A percentile compares a stretch with the other conserved stretches of the same genome.
phyloP scores from a whole-genome alignment of 2,329 filamentous ascomycete genomes.

The Parastagonospora nodorum region DNA sequence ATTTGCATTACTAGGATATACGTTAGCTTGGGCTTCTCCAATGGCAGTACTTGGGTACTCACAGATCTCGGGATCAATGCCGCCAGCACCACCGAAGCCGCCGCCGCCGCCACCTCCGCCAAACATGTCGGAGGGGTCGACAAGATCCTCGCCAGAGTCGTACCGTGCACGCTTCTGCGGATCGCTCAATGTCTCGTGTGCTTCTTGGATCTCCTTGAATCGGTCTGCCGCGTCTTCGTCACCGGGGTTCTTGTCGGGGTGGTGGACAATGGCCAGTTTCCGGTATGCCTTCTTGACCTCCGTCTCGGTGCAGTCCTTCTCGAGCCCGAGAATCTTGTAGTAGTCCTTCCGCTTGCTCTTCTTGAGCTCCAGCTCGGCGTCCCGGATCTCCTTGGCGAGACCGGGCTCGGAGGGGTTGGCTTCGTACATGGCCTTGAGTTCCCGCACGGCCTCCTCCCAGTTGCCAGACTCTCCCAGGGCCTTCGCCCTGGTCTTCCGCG shows the following conservation, averaged over 20 bases:
- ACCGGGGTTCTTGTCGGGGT: constrained; percentile 96
- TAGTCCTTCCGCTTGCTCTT: constrained; percentile 98
- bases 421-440: constrained; percentile 86
- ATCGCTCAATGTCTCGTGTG: constrained; percentile 94
- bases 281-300: constrained; percentile 98
- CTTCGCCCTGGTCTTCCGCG: constrained; percentile 91
- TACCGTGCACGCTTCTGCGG: constrained; percentile 90
- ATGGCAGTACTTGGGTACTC: constrained; percentile 10
- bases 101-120: constrained; percentile 59
- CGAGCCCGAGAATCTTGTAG: constrained; percentile 92
- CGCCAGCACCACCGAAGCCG: constrained; percentile 51
- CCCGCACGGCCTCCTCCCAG: constrained; percentile 90
- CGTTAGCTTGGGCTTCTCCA: constrained; percentile 4
- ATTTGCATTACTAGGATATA: constrained; percentile 43
- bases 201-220: constrained; percentile 98
- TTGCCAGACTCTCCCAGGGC: constrained; percentile 81
- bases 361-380: constrained; percentile 93
- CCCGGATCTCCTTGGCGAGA: constrained; percentile 82
- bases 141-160: constrained; percentile 88
- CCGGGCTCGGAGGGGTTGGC: constrained; percentile 79
- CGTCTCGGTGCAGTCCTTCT: constrained; percentile 81
- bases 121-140: constrained; percentile 88
- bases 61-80: constrained; percentile 47
- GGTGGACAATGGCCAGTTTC: constrained; percentile 89
- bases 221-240: constrained; percentile 82